Conservation (phyloP, 768 basidiomycete species). For the Kwoniella botswanensis region DNA sequence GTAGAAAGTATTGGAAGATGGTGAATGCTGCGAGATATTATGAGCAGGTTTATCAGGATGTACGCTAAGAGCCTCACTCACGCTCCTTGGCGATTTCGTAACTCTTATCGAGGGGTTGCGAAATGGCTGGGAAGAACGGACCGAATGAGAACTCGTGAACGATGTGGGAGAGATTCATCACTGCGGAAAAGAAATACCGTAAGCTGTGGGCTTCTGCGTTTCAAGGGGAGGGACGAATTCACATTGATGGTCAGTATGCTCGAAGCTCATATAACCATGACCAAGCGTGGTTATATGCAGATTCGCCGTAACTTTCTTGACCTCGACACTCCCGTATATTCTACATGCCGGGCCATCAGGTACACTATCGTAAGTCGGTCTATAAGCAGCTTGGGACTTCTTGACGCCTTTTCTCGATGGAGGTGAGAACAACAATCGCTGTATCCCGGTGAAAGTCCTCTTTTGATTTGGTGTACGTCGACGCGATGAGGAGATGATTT, state of each 20-base stretch:
- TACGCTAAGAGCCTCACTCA: conserved; percentile 59
- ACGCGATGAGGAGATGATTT: conserved; percentile 46
- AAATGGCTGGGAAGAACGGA: conserved; percentile 91
- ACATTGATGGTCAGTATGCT: conserved; percentile 88
- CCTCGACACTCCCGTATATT: conserved; percentile 77
- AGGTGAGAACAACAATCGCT: conserved; percentile 37
- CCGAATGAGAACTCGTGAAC: conserved; percentile 98
- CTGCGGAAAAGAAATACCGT: conserved; percentile 58
- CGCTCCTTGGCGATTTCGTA: conserved; percentile 74
- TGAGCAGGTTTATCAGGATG: not conserved
- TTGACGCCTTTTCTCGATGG: conserved; percentile 28
- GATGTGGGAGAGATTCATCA: conserved; percentile 95
- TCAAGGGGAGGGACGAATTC: conserved; percentile 53
- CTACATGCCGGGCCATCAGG: conserved; percentile 78
- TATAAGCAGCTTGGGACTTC: conserved; percentile 61
- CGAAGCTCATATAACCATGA: conserved; percentile 85
- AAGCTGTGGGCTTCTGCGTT: too few relatives aligned
- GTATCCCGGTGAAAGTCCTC: conserved; percentile 41
- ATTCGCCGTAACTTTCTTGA: conserved; percentile 93
- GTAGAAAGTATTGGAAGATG: conserved; percentile 92
- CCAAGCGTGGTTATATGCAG: conserved; percentile 92
- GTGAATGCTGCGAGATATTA: conserved; percentile 68
- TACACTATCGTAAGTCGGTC: conserved; percentile 73
- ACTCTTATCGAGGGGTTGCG: conserved; percentile 90
- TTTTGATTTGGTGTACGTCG: conserved; percentile 43